phyloP scores from a whole-genome alignment of 495 filamentous ascomycete species.

The Hyaloscypha variabilis region DNA sequence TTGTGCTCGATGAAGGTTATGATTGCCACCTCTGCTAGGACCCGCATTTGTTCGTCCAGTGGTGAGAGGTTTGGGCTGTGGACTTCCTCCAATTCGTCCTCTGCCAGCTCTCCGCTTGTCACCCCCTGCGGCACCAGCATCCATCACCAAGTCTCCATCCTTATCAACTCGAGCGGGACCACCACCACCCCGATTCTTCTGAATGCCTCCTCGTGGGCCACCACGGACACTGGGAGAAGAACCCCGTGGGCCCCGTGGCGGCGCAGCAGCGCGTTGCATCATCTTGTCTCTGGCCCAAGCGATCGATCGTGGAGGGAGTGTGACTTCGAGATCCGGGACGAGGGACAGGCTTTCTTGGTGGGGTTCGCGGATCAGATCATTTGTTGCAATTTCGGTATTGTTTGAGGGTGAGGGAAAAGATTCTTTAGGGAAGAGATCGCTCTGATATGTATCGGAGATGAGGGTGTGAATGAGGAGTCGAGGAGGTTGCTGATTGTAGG shows the following conservation, averaged over 20 bases:
- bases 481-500: background rate
- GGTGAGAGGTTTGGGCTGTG: conserved; percentile 25
- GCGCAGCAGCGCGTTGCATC: conserved; percentile 17
- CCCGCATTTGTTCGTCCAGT: conserved; percentile 15
- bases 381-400: background rate
- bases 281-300: conserved; percentile 8
- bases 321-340: background rate
- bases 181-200: conserved; percentile 59
- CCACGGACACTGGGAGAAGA: conserved; percentile 25
- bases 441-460: background rate
- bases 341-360: background rate
- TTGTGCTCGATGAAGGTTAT: conserved; percentile 29
- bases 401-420: background rate
- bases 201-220: conserved; percentile 61
- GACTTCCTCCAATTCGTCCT: conserved; percentile 29
- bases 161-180: conserved; percentile 58
- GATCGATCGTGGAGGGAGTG: background rate
- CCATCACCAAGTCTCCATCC: conserved; percentile 87
- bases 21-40: conserved; percentile 11
- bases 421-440: background rate
- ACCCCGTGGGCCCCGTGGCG: conserved; percentile 1
- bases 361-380: conserved; percentile 16
- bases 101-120: conserved; percentile 40
- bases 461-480: background rate
- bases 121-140: conserved; percentile 44